Evolutionary conservation across 1,284 basidiomycete genomes (phyloP).

Genomic region (Trichosporon faecale): DNA sequence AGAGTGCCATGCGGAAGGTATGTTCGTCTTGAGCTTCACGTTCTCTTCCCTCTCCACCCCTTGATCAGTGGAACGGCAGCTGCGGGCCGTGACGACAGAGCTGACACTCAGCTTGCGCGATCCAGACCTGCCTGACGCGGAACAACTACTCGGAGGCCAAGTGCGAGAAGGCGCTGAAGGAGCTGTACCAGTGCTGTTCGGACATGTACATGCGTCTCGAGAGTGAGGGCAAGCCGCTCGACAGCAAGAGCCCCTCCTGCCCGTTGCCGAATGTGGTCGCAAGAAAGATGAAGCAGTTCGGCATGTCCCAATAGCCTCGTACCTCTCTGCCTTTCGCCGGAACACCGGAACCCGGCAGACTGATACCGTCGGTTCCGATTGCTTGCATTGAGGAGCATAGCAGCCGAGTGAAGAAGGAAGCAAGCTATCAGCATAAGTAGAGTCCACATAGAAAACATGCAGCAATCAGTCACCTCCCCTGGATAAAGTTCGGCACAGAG

Average conservation of each 20-base stretch:
- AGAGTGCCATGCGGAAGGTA: constrained; percentile 1
- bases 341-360: too few species aligned
- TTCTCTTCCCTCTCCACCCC: not conserved
- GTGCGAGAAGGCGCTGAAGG: constrained; percentile 34
- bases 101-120: constrained; percentile 41
- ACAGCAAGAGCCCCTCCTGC: constrained; percentile 34
- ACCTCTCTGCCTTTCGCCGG: too few species aligned
- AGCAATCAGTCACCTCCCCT: not conserved
- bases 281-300: constrained; percentile 38
- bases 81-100: not conserved
- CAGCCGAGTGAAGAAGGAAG: too few species aligned
- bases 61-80: not conserved
- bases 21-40: not conserved
- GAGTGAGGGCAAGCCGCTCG: constrained; percentile 25
- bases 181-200: constrained; percentile 44
- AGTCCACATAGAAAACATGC: not conserved
- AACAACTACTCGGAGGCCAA: constrained; percentile 43
- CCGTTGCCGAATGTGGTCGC: constrained; percentile 38
- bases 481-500: not conserved
- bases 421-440: not conserved
- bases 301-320: not conserved
- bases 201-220: constrained; percentile 39
- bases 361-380: too few species aligned
- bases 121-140: constrained; percentile 42
- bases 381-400: too few species aligned